phyloP scores from a whole-genome alignment of 2,329 filamentous ascomycete species.

The Lasiodiplodia citricola region DNA sequence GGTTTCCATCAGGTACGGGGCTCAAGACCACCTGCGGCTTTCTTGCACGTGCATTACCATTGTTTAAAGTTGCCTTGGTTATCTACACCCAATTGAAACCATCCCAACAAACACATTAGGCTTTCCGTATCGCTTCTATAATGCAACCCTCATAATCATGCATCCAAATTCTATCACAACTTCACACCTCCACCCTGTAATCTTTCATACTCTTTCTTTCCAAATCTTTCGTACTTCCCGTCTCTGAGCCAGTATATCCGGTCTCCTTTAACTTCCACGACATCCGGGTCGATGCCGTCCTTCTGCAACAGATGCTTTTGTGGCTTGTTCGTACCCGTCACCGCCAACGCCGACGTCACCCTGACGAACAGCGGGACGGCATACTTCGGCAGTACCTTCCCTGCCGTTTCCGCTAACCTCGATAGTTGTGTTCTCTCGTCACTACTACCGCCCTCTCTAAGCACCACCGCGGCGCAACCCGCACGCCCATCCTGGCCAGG shows the following conservation, averaged over 20 bases:
- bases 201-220: slow-evolving; percentile 12
- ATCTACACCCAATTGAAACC: neutral
- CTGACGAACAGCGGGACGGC: slow-evolving; percentile 77
- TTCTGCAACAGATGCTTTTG: slow-evolving; percentile 74
- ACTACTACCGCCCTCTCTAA: neutral
- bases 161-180: neutral
- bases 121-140: neutral
- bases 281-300: slow-evolving; percentile 67
- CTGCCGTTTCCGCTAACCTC: slow-evolving; percentile 49
- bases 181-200: slow-evolving; percentile 19
- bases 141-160: neutral
- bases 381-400: slow-evolving; percentile 69
- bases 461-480: slow-evolving; percentile 53
- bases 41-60: too few species aligned
- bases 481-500: slow-evolving; percentile 59
- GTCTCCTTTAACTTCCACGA: slow-evolving; percentile 46
- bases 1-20: too few species aligned
- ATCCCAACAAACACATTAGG: neutral
- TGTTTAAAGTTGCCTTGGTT: too few species aligned
- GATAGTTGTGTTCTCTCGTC: neutral
- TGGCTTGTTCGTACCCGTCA: slow-evolving; percentile 80
- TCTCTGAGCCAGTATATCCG: slow-evolving; percentile 23
- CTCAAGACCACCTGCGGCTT: too few species aligned
- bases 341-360: slow-evolving; percentile 62
- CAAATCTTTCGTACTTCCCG: slow-evolving; percentile 17